Percentiles rank a stretch among this genome's conserved stretches.
Conservation (phyloP, 495 filamentous ascomycete genomes). For the Thermothielavioides terrestris region DNA sequence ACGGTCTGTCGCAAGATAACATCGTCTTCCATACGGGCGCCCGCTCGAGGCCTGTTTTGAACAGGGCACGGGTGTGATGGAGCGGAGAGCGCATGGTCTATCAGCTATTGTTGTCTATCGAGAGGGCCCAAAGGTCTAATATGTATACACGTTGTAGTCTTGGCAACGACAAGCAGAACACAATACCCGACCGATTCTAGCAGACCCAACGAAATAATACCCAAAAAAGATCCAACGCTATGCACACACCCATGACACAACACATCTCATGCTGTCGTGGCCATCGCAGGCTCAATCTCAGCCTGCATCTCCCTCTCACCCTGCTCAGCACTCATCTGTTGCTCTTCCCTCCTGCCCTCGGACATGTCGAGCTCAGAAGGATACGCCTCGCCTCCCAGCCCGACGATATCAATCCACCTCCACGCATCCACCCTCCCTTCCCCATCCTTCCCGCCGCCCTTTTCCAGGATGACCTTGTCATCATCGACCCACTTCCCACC, state of each 20-base stretch:
- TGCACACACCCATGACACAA: too few species aligned
- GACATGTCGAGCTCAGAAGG: constrained; percentile 17
- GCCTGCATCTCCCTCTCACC: constrained; percentile 33
- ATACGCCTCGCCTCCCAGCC: constrained; percentile 26
- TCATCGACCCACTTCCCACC: constrained; percentile 17
- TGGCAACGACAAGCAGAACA: too few species aligned
- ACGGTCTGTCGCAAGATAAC: too few species aligned
- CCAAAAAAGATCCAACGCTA: neutral
- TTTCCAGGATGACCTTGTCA: constrained; percentile 33
- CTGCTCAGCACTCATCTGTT: constrained; percentile 17
- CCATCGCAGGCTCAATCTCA: constrained; percentile 33
- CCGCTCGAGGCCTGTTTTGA: too few species aligned
- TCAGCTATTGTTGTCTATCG: too few species aligned
- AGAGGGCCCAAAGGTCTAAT: too few species aligned
- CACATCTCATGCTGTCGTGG: too few species aligned
- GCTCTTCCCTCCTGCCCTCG: neutral
- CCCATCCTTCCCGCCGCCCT: neutral
- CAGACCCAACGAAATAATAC: neutral
- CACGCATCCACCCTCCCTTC: constrained; percentile 18
- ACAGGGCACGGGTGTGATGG: too few species aligned
- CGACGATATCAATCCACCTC: constrained; percentile 38
- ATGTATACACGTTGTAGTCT: too few species aligned
- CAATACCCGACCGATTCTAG: too few species aligned
- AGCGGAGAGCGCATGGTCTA: too few species aligned
- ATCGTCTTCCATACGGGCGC: too few species aligned